phyloP scores from a whole-genome alignment of 2,329 filamentous ascomycete genomes.

The Balansia obtecta region DNA sequence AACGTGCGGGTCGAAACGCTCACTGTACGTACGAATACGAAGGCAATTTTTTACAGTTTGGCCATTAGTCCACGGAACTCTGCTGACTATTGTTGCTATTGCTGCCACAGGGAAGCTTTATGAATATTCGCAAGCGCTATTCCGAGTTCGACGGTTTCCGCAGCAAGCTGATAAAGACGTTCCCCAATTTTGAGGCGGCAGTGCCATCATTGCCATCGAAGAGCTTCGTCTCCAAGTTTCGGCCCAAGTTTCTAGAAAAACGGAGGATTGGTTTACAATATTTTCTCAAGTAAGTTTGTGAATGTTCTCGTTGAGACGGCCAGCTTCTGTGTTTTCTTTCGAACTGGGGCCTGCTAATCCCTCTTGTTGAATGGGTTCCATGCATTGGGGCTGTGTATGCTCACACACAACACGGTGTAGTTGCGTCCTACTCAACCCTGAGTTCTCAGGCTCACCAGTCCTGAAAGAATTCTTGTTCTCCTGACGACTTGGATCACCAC shows the following conservation, averaged over 20 bases:
- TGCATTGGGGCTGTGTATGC: neutral
- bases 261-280: slow-evolving; percentile 75
- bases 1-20: slow-evolving; percentile 81
- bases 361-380: too few species aligned
- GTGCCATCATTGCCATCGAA: slow-evolving; percentile 87
- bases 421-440: slow-evolving; percentile 11
- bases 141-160: slow-evolving; percentile 87
- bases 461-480: slow-evolving; percentile 13
- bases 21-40: slow-evolving; percentile 46
- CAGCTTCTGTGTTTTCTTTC: neutral
- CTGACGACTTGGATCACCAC: slow-evolving; percentile 1
- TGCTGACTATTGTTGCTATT: neutral
- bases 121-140: slow-evolving; percentile 62
- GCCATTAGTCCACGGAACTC: neutral
- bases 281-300: slow-evolving; percentile 68
- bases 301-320: neutral
- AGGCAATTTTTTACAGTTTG: neutral
- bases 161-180: slow-evolving; percentile 59
- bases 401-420: slow-evolving; percentile 7
- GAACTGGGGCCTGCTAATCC: too few species aligned
- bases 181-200: slow-evolving; percentile 73
- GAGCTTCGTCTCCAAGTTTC: slow-evolving; percentile 77
- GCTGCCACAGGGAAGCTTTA: slow-evolving; percentile 39
- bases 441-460: slow-evolving; percentile 14
- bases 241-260: slow-evolving; percentile 74